These are phyloP conservation scores for Atractiella rhizophila DNA, from an alignment of 768 basidiomycete species.

Conservation along the genomic window DNA sequence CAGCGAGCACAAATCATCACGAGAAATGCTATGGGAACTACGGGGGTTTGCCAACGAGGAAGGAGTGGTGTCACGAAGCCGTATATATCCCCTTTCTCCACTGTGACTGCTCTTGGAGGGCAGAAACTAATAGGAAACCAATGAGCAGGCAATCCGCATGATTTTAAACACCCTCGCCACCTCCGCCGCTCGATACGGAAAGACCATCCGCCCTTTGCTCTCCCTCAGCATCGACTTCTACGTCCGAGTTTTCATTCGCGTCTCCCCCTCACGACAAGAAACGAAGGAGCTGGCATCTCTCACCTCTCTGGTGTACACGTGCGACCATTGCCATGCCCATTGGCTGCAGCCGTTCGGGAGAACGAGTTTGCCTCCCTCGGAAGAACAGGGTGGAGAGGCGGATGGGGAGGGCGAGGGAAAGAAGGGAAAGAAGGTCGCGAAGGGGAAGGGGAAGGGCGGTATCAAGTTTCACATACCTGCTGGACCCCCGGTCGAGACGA, in stretches of 20 bases:
- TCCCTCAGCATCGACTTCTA: slow-evolving; percentile 95
- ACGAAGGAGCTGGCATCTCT: slow-evolving; percentile 70
- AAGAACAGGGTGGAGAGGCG: too few species aligned
- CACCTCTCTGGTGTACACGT: slow-evolving; percentile 61
- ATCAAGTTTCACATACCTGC: slow-evolving; percentile 42
- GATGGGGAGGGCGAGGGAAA: too few species aligned
- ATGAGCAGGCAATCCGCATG: slow-evolving; percentile 51
- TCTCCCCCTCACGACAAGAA: slow-evolving; percentile 45
- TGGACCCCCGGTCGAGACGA: slow-evolving; percentile 30
- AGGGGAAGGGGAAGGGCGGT: slow-evolving; percentile 25
- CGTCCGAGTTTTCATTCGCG: slow-evolving; percentile 63
- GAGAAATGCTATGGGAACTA: slow-evolving; percentile 98
- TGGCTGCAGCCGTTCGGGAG: slow-evolving; percentile 67
- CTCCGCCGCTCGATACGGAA: slow-evolving; percentile 72
- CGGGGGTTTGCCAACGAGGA: slow-evolving; percentile 63
- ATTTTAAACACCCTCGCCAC: slow-evolving; percentile 66
- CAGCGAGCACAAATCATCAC: slow-evolving; percentile 78
- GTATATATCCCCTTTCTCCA: slow-evolving; percentile 26
- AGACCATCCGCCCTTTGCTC: slow-evolving; percentile 57
- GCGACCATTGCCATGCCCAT: slow-evolving; percentile 53
- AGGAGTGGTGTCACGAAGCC: slow-evolving; percentile 87
- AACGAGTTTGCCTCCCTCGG: too few species aligned
- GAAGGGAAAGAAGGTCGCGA: slow-evolving; percentile 22
- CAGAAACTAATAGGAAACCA: not conserved
- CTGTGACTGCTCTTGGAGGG: too few species aligned